Conservation (phyloP, 148 eudicot species). For the Rhododendron simsii region DNA sequence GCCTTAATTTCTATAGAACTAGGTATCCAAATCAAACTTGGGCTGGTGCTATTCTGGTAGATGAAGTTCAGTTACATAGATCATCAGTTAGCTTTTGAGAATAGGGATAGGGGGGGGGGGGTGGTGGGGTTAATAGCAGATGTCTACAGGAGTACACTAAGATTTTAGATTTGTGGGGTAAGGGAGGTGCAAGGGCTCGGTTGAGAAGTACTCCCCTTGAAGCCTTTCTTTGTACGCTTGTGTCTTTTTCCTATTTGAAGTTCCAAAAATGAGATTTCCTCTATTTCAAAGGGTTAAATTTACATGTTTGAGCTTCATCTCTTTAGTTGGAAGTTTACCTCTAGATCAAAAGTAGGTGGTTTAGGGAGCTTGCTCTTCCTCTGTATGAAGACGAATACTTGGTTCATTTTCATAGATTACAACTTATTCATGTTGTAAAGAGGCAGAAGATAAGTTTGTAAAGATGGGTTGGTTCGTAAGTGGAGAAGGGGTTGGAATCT, state of each 20-base stretch:
- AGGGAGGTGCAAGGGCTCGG: conserved; percentile 2
- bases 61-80: conserved; percentile 4
- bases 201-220: background rate
- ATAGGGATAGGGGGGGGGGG: background rate
- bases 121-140: no score
- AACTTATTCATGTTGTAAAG: background rate
- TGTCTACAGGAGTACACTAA: background rate
- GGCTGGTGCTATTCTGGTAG: conserved; percentile 5
- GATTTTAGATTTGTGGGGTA: background rate
- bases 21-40: background rate
- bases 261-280: background rate
- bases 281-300: background rate
- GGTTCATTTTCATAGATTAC: background rate
- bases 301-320: background rate
- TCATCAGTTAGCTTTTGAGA: background rate
- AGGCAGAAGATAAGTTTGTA: background rate
- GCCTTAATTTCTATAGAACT: background rate
- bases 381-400: background rate
- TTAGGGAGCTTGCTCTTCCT: background rate
- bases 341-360: background rate
- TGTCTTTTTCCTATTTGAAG: background rate
- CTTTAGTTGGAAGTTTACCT: background rate
- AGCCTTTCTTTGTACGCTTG: background rate
- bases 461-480: background rate
- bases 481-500: background rate